Percentiles rank a stretch among this genome's conserved stretches.
These are phyloP conservation scores for Ophiobolus disseminans DNA, from an alignment of 2,329 filamentous ascomycete species.

Conservation along the genomic window DNA sequence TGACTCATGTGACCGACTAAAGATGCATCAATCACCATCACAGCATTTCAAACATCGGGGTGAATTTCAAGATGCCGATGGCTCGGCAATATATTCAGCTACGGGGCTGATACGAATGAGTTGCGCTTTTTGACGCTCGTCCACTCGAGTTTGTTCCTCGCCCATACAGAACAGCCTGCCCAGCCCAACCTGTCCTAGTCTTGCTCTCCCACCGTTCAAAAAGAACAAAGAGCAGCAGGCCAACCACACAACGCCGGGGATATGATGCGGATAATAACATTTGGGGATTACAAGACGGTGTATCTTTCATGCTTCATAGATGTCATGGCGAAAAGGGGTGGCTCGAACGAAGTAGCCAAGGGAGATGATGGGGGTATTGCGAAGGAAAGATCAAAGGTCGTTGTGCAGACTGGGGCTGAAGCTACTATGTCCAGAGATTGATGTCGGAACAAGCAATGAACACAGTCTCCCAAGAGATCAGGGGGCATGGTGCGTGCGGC, in stretches of 20 bases:
- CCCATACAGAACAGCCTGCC: slow-evolving; percentile 23
- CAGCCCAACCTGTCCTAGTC: slow-evolving; percentile 30
- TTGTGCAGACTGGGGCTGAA: slow-evolving; percentile 16
- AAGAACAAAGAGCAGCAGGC: slow-evolving; percentile 29
- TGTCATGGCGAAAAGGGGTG: slow-evolving; percentile 42
- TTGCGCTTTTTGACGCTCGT: slow-evolving; percentile 18
- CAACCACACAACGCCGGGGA: slow-evolving; percentile 49
- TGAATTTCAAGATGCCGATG: slow-evolving; percentile 15
- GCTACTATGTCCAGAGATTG: slow-evolving; percentile 28
- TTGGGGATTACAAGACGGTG: slow-evolving; percentile 52
- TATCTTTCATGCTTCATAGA: slow-evolving; percentile 50
- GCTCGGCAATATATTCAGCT: slow-evolving; percentile 35
- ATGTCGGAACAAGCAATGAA: slow-evolving; percentile 33
- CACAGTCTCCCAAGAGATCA: slow-evolving; percentile 23
- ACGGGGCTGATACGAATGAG: slow-evolving; percentile 28
- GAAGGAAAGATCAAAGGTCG: slow-evolving; percentile 25
- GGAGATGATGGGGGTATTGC: slow-evolving; percentile 30
- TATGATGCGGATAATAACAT: slow-evolving; percentile 50
- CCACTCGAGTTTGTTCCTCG: slow-evolving; percentile 17
- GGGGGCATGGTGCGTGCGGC: slow-evolving; percentile 16
- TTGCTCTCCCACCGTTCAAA: slow-evolving; percentile 23
- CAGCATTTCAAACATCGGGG: neutral
- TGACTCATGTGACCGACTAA: slow-evolving; percentile 20
- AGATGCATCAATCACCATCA: slow-evolving; percentile 8
- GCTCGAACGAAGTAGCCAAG: slow-evolving; percentile 20